Evolutionary conservation across 352 stramenopile species (phyloP), one percentile per base, ranked within the genome.

Genomic region (Globisporangium barbulae): DNA sequence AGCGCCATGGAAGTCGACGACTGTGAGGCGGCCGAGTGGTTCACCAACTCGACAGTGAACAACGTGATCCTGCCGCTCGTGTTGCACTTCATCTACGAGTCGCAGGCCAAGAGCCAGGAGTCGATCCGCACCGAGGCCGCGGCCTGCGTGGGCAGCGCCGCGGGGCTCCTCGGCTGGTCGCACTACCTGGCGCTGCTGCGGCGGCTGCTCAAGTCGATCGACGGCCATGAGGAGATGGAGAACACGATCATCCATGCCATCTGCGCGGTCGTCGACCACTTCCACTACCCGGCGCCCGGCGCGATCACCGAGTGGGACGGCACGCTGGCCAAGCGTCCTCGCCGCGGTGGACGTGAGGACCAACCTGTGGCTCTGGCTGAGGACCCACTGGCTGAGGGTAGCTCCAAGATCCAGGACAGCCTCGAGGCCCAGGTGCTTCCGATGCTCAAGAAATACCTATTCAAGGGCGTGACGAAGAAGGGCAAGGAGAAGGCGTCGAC

Each of bases 1-100:
- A 25, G 37, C 37, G 66, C 33, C 22, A 71, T 63, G 41, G 61
- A 75, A 13, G 65, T 67, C 8, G 63, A 69, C 21, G 63, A 69
- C 21, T 42, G 53, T 17, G 13, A 37, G 15, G 35, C 57, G 5
- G 33, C 71, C 0, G 61, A 70, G 56, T 85, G 72, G 61, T 90
- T 97, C 47, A 88, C 78, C 12, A 94, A 94, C 73, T 93, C 85
- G 63, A 94, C 94, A 9, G 83, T 98, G 52, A 89, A 94, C 63
- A 93, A 98, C 71, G 70, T 99, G 21, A 71, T 99, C 25, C 67
- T 99, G 30, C 97, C 97, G 49, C 69, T 99, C 13, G 85, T 98
- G 30, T 78, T 98, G 42, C 97, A 99, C 63, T 98, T 98, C 44
- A 87, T 99, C 57, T 99, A 98, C 68, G 95, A 99, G 71, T 85